These are phyloP conservation scores for Acer saccharum DNA, from an alignment of 345 rosid species.

Conservation along the genomic window DNA sequence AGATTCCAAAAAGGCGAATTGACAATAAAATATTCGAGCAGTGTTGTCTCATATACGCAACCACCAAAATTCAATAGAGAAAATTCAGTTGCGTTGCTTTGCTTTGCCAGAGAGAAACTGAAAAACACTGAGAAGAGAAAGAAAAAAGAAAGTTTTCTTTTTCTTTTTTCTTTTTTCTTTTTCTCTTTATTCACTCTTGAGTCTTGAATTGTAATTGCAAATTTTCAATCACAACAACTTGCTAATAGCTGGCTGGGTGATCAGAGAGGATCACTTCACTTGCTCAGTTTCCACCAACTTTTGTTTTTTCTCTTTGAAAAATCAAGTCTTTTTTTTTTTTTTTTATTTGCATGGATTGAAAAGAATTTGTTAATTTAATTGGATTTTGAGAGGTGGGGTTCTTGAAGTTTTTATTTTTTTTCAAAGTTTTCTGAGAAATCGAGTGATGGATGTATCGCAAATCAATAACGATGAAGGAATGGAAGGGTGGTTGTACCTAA, in stretches of 20 bases:
- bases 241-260: neutral
- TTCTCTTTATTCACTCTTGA: neutral
- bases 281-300: neutral
- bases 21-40: neutral
- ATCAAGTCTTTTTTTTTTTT: neutral
- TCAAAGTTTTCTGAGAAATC: neutral
- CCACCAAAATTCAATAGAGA: neutral
- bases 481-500: slow-evolving; percentile 91
- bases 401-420: neutral
- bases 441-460: slow-evolving; percentile 44
- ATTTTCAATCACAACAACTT: neutral
- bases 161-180: neutral
- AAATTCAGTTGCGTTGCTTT: slow-evolving; percentile 10
- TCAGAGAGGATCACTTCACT: neutral
- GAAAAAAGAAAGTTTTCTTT: neutral
- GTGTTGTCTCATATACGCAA: slow-evolving; percentile 31
- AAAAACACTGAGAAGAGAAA: neutral
- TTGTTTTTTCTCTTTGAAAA: neutral
- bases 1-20: slow-evolving; percentile 26
- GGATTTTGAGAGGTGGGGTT: neutral
- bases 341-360: neutral
- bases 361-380: neutral
- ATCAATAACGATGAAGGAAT: slow-evolving; percentile 45
- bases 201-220: neutral
- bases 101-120: slow-evolving; percentile 14